A percentile compares a stretch with the other conserved stretches of the same genome.
Evolutionary conservation across 2,329 filamentous ascomycete genomes (phyloP).

Genomic region (Dissoconium aciculare): DNA sequence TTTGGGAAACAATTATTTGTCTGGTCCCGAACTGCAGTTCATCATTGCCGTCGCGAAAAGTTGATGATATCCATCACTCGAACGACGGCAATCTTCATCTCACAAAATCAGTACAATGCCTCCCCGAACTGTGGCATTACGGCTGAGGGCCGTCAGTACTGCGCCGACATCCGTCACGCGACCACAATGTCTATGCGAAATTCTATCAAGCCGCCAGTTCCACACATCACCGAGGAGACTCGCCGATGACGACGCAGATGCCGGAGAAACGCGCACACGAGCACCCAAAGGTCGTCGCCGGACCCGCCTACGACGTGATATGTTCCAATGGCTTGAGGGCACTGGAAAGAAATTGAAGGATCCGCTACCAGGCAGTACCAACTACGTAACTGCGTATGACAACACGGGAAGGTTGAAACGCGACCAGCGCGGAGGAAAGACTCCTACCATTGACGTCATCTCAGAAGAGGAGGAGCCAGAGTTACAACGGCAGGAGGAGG

Average conservation of each 20-base stretch:
- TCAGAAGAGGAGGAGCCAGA: constrained; percentile 18
- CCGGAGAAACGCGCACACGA: constrained; percentile 9
- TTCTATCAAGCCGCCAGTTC: background rate
- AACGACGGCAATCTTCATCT: no score
- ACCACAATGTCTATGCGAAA: constrained; percentile 6
- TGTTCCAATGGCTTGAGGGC: constrained; percentile 46
- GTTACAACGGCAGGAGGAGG: constrained; percentile 11
- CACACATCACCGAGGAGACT: constrained; percentile 4
- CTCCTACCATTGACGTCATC: constrained; percentile 12
- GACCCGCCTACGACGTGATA: constrained; percentile 32
- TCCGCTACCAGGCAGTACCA: constrained; percentile 36
- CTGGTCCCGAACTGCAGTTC: no score
- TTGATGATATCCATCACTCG: no score
- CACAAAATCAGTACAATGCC: no score
- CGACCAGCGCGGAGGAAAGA: constrained; percentile 9
- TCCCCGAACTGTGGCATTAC: no score
- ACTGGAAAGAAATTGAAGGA: constrained; percentile 36
- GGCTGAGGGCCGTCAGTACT: no score
- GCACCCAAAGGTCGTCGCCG: constrained; percentile 25
- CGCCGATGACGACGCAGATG: constrained; percentile 5
- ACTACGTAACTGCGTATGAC: constrained; percentile 42
- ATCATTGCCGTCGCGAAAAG: no score
- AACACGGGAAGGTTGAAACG: constrained; percentile 34
- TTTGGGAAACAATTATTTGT: no score
- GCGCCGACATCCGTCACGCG: constrained; percentile 17